Base-by-base conservation (phyloP, 352 stramenopile species). In the Pythium apleroticum region DNA sequence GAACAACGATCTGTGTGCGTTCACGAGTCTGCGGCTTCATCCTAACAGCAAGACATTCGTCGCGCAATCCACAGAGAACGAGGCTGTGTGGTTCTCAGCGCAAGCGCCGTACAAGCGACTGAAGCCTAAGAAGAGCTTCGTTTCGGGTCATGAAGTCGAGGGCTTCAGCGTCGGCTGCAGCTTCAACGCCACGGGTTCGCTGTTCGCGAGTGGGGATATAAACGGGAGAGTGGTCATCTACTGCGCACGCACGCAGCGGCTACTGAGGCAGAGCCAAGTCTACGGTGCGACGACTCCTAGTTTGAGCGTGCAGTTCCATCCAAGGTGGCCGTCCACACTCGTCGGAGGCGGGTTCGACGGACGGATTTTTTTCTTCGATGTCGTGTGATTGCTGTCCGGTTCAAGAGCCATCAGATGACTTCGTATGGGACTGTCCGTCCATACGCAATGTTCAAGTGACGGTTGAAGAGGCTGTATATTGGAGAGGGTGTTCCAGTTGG, bases 101-200 rank as follows among this genome's bases (percentile, higher is more conserved):
- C 33, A 11, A 10, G 60, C 69, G 24, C 81, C 81, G 4, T 88
- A 77, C 72, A 90, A 90, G 63, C 65, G 66, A 8, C 30, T 54
- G 31, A 69, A 65, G 54, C 46, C 52, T 56, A 78, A 57, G 60
- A 56, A 30, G 46, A 63, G 33, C 63, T 77, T 57, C 46, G 50
- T 10, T 67, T 25, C 24, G 7, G 73, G 68, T 9, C 81, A 88
- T 37, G 60, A 79, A 60, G 71, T 80, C 14, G 58, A 76, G 35
- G 79, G 79, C 25, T 84, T 75, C 48, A 45, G 60, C 19, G 69
- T 90, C 45, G 72, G 83, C 43, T 84, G 74, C 64, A 88, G 77
- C 49, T 88, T 88, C 57, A 82, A 73, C 52, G 28, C 41, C n/a
- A 67, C 81, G 24, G 81, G 79, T 4, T 31, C 50, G 19, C 57